These are phyloP conservation scores for Debaryomyces nepalensis DNA, from an alignment of 1,139 yeast genomes.

Conservation along the genomic window DNA sequence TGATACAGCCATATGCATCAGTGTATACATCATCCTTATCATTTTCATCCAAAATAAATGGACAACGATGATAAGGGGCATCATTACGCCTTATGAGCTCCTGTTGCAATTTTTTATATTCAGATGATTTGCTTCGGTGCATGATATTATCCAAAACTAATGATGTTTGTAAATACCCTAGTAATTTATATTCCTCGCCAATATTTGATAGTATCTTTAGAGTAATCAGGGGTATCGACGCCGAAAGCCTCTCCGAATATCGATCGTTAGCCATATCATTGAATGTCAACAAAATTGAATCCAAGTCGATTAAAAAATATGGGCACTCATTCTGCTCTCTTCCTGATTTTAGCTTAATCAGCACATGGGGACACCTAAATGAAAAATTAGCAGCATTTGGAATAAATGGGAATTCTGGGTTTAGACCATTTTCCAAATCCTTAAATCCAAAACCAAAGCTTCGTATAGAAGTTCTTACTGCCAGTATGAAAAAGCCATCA, in stretches of 20 bases:
- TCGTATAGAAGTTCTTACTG: slow-evolving; percentile 45
- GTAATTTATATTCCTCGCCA: slow-evolving; percentile 25
- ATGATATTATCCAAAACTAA: slow-evolving; percentile 62
- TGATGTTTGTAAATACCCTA: slow-evolving; percentile 53
- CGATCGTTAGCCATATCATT: slow-evolving; percentile 74
- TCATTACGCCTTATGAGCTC: slow-evolving; percentile 72
- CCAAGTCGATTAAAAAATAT: slow-evolving; percentile 31
- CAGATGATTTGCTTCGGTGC: slow-evolving; percentile 54
- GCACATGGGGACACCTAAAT: slow-evolving; percentile 45
- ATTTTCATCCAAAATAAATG: slow-evolving; percentile 65
- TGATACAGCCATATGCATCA: slow-evolving; percentile 54
- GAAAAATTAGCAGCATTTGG: slow-evolving; percentile 72
- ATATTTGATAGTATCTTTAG: slow-evolving; percentile 32
- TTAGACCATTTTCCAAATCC: slow-evolving; percentile 77
- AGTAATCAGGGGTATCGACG: slow-evolving; percentile 53
- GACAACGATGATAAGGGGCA: slow-evolving; percentile 79
- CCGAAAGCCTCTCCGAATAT: slow-evolving; percentile 60
- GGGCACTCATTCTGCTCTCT: slow-evolving; percentile 24
- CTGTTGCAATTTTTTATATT: slow-evolving; percentile 59
- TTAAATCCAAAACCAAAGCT: slow-evolving; percentile 65
- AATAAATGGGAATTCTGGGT: slow-evolving; percentile 57
- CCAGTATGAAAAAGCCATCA: slow-evolving; percentile 50
- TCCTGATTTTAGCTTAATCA: slow-evolving; percentile 29
- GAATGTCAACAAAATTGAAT: slow-evolving; percentile 48
- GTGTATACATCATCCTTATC: slow-evolving; percentile 51